These are phyloP conservation scores for Penicillium salamii DNA, from an alignment of 495 filamentous ascomycete genomes.

Conservation along the genomic window DNA sequence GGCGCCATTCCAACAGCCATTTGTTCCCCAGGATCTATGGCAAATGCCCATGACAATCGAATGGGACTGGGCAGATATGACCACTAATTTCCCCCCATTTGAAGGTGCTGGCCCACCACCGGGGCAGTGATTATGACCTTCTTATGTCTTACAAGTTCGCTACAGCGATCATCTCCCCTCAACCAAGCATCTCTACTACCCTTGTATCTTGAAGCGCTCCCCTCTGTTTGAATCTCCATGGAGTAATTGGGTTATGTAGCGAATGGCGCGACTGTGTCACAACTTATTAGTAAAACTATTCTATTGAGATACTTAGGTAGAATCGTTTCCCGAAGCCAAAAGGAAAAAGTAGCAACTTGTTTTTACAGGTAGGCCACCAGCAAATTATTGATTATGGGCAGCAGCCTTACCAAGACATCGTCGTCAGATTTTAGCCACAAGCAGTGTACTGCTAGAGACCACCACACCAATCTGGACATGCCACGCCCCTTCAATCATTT, in stretches of 20 bases:
- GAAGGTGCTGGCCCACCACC: constrained; percentile 28
- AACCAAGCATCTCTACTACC: constrained; percentile 5
- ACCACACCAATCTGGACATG: too few species aligned
- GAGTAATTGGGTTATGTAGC: constrained; percentile 2
- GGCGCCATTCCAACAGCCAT: constrained; percentile 75
- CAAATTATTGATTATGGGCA: too few species aligned
- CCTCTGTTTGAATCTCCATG: background rate
- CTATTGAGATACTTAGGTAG: background rate
- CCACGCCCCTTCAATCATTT: too few species aligned
- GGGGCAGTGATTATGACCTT: constrained; percentile 22
- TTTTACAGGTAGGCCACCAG: too few species aligned
- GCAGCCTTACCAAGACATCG: too few species aligned
- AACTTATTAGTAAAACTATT: background rate
- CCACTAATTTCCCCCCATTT: constrained; percentile 47
- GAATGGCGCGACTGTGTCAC: constrained; percentile 5
- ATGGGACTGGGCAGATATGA: constrained; percentile 97
- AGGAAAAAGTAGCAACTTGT: too few species aligned
- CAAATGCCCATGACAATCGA: constrained; percentile 94
- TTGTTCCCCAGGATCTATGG: constrained; percentile 96
- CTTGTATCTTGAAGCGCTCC: constrained; percentile 10
- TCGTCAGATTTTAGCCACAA: too few species aligned
- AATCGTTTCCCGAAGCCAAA: background rate
- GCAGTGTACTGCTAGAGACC: too few species aligned
- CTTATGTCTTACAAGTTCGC: constrained; percentile 5
- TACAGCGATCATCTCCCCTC: background rate